These are phyloP conservation scores for Globisporangium cylindrosporum DNA, from an alignment of 352 stramenopile genomes.

Conservation along the genomic window DNA sequence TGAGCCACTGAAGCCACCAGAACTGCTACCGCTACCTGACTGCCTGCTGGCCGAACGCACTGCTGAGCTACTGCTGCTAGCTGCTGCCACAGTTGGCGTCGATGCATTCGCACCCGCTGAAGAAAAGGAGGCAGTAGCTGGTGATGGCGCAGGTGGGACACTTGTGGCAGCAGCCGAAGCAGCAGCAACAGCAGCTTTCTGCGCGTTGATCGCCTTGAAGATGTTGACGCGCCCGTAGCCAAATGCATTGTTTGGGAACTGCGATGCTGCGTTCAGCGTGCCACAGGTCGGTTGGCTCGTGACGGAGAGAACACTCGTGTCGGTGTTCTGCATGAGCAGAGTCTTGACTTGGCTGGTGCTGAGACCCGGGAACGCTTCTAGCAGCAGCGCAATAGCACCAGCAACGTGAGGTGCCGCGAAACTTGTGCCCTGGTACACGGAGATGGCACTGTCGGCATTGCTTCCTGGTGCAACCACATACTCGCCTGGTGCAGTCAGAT, in stretches of 20 bases:
- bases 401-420: constrained; percentile 38
- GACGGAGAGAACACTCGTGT: constrained; percentile 14
- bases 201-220: constrained; percentile 24
- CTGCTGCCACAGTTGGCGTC: not conserved
- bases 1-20: not conserved
- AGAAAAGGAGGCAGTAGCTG: not conserved
- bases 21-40: not conserved
- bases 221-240: constrained; percentile 52
- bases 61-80: not conserved
- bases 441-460: constrained; percentile 11
- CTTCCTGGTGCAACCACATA: constrained; percentile 24
- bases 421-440: constrained; percentile 32
- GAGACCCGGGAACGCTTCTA: constrained; percentile 31
- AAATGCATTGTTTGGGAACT: constrained; percentile 59
- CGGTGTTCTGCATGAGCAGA: constrained; percentile 20
- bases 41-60: constrained; percentile 2
- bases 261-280: constrained; percentile 1
- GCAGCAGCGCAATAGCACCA: constrained; percentile 34
- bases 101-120: not conserved
- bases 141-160: not conserved
- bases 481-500: constrained; percentile 35
- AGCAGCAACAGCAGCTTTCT: constrained; percentile 12
- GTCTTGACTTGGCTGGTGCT: constrained; percentile 24
- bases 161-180: constrained; percentile 1
- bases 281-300: constrained; percentile 11